A percentile compares a stretch with the other conserved stretches of the same genome.
Evolutionary conservation across 176 grass and related monocot species (phyloP).

Genomic region (Zoysia pacifica): DNA sequence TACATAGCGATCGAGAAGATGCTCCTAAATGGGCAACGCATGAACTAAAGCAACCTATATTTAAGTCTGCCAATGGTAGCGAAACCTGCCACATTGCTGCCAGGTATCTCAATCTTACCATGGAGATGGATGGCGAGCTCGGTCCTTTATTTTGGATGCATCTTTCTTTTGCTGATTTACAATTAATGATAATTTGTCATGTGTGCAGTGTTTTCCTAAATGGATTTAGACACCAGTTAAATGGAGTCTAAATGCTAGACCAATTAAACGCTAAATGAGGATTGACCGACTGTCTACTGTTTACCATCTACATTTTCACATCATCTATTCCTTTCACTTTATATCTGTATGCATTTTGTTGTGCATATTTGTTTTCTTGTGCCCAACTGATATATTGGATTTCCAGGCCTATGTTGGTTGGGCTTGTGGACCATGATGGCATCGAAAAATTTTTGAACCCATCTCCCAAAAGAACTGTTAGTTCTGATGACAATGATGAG

Average conservation of each 20-base stretch:
- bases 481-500: constrained; percentile 48
- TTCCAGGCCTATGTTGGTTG: constrained; percentile 58
- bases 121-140: constrained; percentile 2
- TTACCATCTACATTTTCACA: too few species aligned
- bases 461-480: constrained; percentile 48
- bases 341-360: constrained; percentile 12
- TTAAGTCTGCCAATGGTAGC: neutral
- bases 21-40: constrained; percentile 41
- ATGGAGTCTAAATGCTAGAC: too few species aligned
- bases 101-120: constrained; percentile 59
- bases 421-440: constrained; percentile 57
- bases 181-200: constrained; percentile 4
- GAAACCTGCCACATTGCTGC: constrained; percentile 11
- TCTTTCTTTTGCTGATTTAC: constrained; percentile 13
- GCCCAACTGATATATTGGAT: constrained; percentile 35
- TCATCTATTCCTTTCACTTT: neutral
- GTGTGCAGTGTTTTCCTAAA: neutral
- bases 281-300: too few species aligned
- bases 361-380: constrained; percentile 19
- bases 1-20: constrained; percentile 63
- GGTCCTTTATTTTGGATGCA: constrained; percentile 21
- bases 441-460: constrained; percentile 55
- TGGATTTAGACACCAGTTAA: too few species aligned
- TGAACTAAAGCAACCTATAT: constrained; percentile 37
- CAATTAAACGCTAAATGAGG: too few species aligned